phyloP scores from a whole-genome alignment of 2,329 filamentous ascomycete species.

The Trichoderma breve region DNA sequence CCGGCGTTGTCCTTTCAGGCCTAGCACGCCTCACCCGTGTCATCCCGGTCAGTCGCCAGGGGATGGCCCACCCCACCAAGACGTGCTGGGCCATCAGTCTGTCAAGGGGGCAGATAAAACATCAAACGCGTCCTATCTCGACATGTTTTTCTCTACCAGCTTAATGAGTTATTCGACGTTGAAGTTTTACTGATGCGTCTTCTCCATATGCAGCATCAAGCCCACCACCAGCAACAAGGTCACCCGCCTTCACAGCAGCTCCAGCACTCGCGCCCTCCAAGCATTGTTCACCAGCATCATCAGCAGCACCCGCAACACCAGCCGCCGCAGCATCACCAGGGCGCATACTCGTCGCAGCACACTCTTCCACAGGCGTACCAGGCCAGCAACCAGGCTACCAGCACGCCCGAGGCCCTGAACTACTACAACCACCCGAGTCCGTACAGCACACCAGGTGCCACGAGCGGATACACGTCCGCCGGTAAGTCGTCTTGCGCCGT shows the following conservation, averaged over 20 bases:
- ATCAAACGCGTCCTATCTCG: constrained; percentile 47
- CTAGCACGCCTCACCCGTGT: constrained; percentile 49
- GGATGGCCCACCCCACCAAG: constrained; percentile 38
- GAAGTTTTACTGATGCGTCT: constrained; percentile 55
- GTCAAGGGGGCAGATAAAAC: constrained; percentile 50
- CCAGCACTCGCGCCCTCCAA: constrained; percentile 69
- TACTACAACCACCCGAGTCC: constrained; percentile 79
- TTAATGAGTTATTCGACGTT: constrained; percentile 37
- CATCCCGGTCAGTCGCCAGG: constrained; percentile 48
- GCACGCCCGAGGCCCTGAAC: constrained; percentile 63
- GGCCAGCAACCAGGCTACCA: constrained; percentile 59
- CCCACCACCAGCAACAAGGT: constrained; percentile 71
- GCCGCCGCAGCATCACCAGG: constrained; percentile 57
- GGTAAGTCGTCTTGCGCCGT: constrained; percentile 54
- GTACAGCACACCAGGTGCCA: constrained; percentile 78
- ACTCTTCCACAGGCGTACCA: constrained; percentile 66
- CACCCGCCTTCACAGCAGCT: constrained; percentile 64
- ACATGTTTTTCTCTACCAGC: constrained; percentile 37
- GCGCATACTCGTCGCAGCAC: constrained; percentile 67
- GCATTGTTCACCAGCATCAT: constrained; percentile 71
- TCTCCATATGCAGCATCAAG: constrained; percentile 71
- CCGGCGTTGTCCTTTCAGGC: constrained; percentile 42
- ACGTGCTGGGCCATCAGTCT: constrained; percentile 46
- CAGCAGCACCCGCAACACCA: constrained; percentile 62
- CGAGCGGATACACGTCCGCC: constrained; percentile 82